Evolutionary conservation across 306 rosid genomes (phyloP), one percentile per base, ranked within the genome.

Genomic region (Ormosia emarginata): DNA sequence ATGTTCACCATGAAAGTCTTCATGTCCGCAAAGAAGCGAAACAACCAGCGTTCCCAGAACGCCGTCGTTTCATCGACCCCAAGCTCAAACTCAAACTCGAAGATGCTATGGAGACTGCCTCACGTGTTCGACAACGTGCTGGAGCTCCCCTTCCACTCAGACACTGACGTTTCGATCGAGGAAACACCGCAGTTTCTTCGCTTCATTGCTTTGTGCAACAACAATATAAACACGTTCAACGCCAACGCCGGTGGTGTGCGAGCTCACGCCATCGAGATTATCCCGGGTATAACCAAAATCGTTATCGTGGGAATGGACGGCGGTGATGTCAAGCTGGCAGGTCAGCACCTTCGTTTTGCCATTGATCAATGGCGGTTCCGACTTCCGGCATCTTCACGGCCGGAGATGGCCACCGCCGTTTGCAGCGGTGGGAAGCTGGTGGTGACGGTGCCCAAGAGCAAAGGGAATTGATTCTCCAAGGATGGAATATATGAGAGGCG

Each of bases 381-480:
- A 1, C 88, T 90, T 3, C 94, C 94, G 3, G 65, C 85, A 12
- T 74, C 80, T 47, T 82, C 89, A 4, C 75, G 77, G 71, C 94
- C 88, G n/a, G 84, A 87, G 86, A 69, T 78, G 87, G 86, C 89
- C 3, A 77, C 66, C 32, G 90, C 94, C 1, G 80, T 71, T 3
- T 88, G 79, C 53, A 40, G 40, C 41, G 89, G 86, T 1, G 87
- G 85, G 10, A 83, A 88, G 71, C 71, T 90, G 68, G 84, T 86
- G 17, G 91, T 90, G 50, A 90, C 86, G n/a, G 91, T 90, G 66
- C 94, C 94, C 0, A 90, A 88, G 55, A 71, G 53, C 52, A 50
- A 77, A 43, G 80, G 37, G 64, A 80, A 83, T 56, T 83, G 71
- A 83, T 59, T 7, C 2, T 29, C 37, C 11, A 15, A 62, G 0